Conservation (phyloP, 1,284 basidiomycete genomes). For the Leccinum variabile region DNA sequence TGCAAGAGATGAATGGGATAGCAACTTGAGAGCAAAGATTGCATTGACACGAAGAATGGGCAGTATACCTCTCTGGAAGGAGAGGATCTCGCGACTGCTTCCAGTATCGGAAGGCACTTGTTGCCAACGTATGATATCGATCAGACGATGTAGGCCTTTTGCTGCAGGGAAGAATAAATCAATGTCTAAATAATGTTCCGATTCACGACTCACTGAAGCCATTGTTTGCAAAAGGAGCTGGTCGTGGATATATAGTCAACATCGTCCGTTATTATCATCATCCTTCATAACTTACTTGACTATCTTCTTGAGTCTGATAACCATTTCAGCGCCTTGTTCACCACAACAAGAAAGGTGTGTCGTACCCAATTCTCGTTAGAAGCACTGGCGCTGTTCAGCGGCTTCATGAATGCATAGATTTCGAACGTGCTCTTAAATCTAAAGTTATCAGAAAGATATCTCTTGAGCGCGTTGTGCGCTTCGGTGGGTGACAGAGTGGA, state of each 20-base stretch:
- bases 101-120: conserved; percentile 43
- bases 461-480: conserved; percentile 50
- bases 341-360: conserved; percentile 18
- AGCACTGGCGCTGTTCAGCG: conserved; percentile 49
- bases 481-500: conserved; percentile 44
- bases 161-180: conserved; percentile 33
- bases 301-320: conserved; percentile 49
- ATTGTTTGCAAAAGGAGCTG: conserved; percentile 47
- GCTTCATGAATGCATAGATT: conserved; percentile 49
- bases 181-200: no score
- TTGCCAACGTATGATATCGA: conserved; percentile 51
- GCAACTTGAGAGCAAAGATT: background rate
- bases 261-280: background rate
- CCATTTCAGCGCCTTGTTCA: background rate
- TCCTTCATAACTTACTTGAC: conserved; percentile 43
- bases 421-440: conserved; percentile 42
- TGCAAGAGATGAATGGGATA: conserved; percentile 26
- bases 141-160: conserved; percentile 53
- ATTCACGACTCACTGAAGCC: conserved; percentile 37
- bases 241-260: conserved; percentile 2
- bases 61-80: conserved; percentile 61
- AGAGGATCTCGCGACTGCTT: conserved; percentile 40
- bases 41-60: conserved; percentile 54
- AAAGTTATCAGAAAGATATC: conserved; percentile 46
- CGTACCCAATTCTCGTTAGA: conserved; percentile 54